Percentiles rank a stretch among this genome's conserved stretches.
These are phyloP conservation scores for Pichia sp. DNA, from an alignment of 1,139 yeast species.

Conservation along the genomic window DNA sequence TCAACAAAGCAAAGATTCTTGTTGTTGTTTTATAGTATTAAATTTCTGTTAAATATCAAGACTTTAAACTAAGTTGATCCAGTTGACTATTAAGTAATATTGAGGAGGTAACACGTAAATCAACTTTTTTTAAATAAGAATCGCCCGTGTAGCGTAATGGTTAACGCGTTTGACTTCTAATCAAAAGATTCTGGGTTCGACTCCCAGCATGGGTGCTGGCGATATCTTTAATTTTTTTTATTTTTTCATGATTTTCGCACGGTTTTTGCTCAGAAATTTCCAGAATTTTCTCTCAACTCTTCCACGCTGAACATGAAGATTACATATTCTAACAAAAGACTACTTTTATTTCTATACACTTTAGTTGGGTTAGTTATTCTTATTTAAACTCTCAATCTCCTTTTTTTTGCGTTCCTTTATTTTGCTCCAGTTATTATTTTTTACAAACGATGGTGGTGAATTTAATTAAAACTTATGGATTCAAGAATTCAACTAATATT, in stretches of 20 bases:
- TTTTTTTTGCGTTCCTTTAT: background rate
- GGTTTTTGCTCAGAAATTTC: background rate
- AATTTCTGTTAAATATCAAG: too few relatives aligned
- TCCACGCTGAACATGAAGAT: background rate
- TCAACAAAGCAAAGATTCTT: too few relatives aligned
- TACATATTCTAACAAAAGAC: background rate
- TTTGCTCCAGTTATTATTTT: background rate
- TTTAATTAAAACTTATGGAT: background rate
- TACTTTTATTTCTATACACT: background rate
- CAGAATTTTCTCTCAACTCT: background rate
- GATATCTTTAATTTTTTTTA: slow-evolving; percentile 10
- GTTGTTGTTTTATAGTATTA: too few relatives aligned
- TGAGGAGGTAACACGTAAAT: background rate
- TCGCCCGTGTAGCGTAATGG: slow-evolving; percentile 22
- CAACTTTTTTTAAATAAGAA: background rate
- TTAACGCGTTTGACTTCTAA: slow-evolving; percentile 22
- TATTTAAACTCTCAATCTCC: background rate
- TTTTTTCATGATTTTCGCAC: background rate
- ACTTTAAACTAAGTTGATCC: too few relatives aligned
- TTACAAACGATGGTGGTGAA: background rate
- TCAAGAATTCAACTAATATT: background rate
- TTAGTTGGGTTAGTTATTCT: too few relatives aligned
- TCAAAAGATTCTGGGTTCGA: slow-evolving; percentile 22
- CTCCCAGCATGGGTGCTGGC: slow-evolving; percentile 22
- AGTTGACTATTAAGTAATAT: too few relatives aligned